Base-by-base conservation (phyloP, 495 filamentous ascomycete species). In the Rostrohypoxylon terebratum region DNA sequence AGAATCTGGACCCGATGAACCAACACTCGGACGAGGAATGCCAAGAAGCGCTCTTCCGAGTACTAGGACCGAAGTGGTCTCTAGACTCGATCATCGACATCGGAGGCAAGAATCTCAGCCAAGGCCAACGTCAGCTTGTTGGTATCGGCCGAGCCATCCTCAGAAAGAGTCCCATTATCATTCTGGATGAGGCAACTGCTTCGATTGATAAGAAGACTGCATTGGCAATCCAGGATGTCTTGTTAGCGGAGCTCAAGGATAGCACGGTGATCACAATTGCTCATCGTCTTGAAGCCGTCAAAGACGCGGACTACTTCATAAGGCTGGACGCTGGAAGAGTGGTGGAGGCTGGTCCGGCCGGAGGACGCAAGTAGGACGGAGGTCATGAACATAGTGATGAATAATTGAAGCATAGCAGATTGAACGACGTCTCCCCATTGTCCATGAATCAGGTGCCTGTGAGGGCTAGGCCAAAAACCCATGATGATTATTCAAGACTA, bases 231-330 rank as follows among this genome's bases (percentile, higher is more conserved):
- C 93, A 97, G 82, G 84, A 88, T 73, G 82, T 96, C 36, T 76
- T 97, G 61, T 80, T 90, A 33, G 89, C 92, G 71, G 93, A 95
- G 82, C 82, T 96, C 81, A 82, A 79, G 53, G 82, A 90, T 40
- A 94, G 91, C 68, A 97, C 93, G 2, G 93, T 97, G 13, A 90
- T 97, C 54, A 94, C 92, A 3, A 94, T 97, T 80, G 93, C 93
- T 45, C 93, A 97, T 85, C 88, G 92, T 47, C 75, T 92, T 23
- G 92, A 94, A 77, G 92, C 92, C 21, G 91, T 94, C n/a, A 86
- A 86, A 78, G 87, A 91, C 74, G 92, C 92, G 16, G 87, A 92
- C 72, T 92, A 86, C 65, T 92, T 89, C 76, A 81, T 96, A 21
- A 86, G 90, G 45, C 77, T 97, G 61, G 91, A 91, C 14, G 85